phyloP scores from a whole-genome alignment of 371 early-diverging fungal species.

The Amoeboaphelidium protococcarum region DNA sequence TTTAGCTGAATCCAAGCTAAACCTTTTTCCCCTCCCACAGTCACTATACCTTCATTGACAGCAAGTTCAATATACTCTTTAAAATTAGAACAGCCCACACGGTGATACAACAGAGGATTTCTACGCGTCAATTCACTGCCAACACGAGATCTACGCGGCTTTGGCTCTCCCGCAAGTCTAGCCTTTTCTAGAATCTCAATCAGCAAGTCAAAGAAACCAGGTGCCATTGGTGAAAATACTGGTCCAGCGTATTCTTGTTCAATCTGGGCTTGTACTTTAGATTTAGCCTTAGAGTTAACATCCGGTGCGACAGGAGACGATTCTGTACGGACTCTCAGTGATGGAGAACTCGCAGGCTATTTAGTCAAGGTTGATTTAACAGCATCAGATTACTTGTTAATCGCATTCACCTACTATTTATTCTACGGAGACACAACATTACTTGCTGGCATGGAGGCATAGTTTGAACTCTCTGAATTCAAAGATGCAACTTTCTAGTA shows the following conservation, averaged over 20 bases:
- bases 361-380: too few relatives aligned
- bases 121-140: background rate
- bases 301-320: too few relatives aligned
- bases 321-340: too few relatives aligned
- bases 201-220: constrained; percentile 6
- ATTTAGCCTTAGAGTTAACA: too few relatives aligned
- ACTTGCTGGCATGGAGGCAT: too few relatives aligned
- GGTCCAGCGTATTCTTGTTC: background rate
- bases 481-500: too few relatives aligned
- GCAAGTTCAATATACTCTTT: background rate
- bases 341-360: too few relatives aligned
- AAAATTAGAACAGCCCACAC: background rate
- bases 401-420: too few relatives aligned
- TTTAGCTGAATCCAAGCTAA: background rate
- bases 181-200: constrained; percentile 2
- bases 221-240: constrained; percentile 1
- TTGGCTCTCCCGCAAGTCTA: background rate
- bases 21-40: background rate
- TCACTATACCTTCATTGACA: background rate
- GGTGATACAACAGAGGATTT: background rate
- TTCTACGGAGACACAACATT: too few relatives aligned
- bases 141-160: background rate
- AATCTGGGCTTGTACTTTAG: too few relatives aligned
- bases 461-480: too few relatives aligned
- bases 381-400: too few relatives aligned